A percentile compares a stretch with the other conserved stretches of the same genome.
Conservation (phyloP, 192 early-diverging fungal genomes). For the Coemansia sp. region DNA sequence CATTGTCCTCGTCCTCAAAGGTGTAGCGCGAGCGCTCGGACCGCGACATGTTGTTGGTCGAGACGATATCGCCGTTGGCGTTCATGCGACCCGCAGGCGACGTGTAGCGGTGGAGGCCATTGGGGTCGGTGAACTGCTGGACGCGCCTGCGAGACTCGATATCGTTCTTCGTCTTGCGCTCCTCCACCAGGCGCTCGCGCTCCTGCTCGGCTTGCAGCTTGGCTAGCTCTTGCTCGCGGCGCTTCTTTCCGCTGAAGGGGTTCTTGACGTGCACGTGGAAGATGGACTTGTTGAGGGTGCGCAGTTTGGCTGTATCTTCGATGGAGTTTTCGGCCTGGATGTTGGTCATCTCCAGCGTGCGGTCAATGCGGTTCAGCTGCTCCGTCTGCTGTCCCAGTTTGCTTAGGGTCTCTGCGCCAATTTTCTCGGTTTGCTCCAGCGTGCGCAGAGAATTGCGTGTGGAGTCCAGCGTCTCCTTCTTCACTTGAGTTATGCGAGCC, state of each 20-base stretch:
- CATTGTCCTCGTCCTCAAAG: constrained; percentile 71
- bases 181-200: constrained; percentile 30
- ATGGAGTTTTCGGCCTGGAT: constrained; percentile 39
- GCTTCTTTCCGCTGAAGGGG: constrained; percentile 64
- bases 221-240: constrained; percentile 58
- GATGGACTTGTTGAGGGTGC: constrained; percentile 68
- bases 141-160: constrained; percentile 61
- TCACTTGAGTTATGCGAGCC: constrained; percentile 59
- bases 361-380: constrained; percentile 56
- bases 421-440: constrained; percentile 61
- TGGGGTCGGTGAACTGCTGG: constrained; percentile 42
- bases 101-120: constrained; percentile 7
- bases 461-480: constrained; percentile 66
- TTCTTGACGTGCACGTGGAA: constrained; percentile 68
- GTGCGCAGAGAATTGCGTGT: constrained; percentile 64
- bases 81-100: constrained; percentile 33
- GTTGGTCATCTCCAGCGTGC: constrained; percentile 60
- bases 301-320: constrained; percentile 37
- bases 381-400: constrained; percentile 65
- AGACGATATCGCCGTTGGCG: constrained; percentile 52
- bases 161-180: constrained; percentile 57
- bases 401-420: constrained; percentile 60
- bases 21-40: constrained; percentile 61
- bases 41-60: constrained; percentile 16
- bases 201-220: constrained; percentile 51